Evolutionary conservation across 2,329 filamentous ascomycete genomes (phyloP).

Genomic region (Xylariaceae sp.): DNA sequence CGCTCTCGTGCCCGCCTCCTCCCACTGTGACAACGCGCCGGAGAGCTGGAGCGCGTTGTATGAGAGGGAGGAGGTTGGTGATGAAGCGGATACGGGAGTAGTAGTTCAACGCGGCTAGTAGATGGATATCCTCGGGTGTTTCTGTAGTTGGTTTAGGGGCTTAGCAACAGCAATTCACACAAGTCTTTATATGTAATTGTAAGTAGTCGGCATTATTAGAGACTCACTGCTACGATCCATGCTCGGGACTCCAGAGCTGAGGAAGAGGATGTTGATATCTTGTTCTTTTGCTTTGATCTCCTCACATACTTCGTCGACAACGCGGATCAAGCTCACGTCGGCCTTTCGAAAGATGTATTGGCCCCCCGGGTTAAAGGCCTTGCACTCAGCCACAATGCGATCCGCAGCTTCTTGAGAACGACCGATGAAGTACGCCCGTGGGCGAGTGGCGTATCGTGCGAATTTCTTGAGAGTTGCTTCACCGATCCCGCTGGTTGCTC

Average conservation of each 20-base stretch:
- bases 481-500: constrained; percentile 59
- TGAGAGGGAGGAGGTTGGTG: constrained; percentile 19
- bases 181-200: not conserved
- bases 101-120: constrained; percentile 23
- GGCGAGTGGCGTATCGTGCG: constrained; percentile 47
- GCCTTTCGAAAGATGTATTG: constrained; percentile 51
- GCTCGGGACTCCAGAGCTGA: constrained; percentile 22
- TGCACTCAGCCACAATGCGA: constrained; percentile 51
- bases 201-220: not conserved
- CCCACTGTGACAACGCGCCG: constrained; percentile 22
- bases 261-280: constrained; percentile 24
- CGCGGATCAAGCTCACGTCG: constrained; percentile 18
- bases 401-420: constrained; percentile 50
- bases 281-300: constrained; percentile 20
- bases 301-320: constrained; percentile 23
- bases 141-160: not conserved
- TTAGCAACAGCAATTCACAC: not conserved
- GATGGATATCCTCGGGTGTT: constrained; percentile 21
- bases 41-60: constrained; percentile 3
- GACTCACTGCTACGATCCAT: constrained; percentile 21
- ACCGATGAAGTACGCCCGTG: constrained; percentile 57
- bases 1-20: constrained; percentile 15
- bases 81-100: constrained; percentile 25
- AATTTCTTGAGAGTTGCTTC: constrained; percentile 55
- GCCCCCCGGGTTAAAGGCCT: constrained; percentile 51